Percentiles rank a stretch among this genome's conserved stretches.
These are phyloP conservation scores for Eimeria acervulina DNA, from an alignment of 169 alveolate species.

Conservation along the genomic window DNA sequence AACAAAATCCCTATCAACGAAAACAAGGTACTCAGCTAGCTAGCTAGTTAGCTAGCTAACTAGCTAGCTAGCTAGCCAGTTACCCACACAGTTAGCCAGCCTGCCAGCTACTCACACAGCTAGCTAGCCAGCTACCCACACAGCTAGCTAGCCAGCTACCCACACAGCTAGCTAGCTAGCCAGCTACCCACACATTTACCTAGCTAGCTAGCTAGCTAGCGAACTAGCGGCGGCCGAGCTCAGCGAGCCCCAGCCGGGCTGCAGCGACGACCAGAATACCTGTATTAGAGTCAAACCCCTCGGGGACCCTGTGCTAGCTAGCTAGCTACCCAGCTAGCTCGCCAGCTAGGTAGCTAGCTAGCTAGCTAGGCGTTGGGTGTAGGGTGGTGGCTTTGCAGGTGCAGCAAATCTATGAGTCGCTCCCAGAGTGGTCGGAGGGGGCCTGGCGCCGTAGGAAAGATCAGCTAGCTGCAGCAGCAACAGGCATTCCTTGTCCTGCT, in stretches of 20 bases:
- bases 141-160: too few species aligned
- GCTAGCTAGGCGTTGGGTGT: constrained; percentile 25
- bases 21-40: constrained; percentile 54
- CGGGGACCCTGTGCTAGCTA: neutral
- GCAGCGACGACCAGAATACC: neutral
- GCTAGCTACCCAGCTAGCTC: too few species aligned
- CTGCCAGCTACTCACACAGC: too few species aligned
- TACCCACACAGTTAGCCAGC: too few species aligned
- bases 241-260: neutral
- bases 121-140: too few species aligned
- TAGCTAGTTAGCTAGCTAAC: too few species aligned
- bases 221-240: neutral
- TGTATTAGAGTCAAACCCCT: neutral
- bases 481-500: neutral
- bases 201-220: constrained; percentile 63
- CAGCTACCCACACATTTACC: too few species aligned
- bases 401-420: constrained; percentile 21
- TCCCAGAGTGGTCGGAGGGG: constrained; percentile 76
- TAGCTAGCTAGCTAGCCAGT: too few species aligned
- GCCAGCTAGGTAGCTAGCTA: constrained; percentile 35
- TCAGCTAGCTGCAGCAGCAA: constrained; percentile 45
- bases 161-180: constrained; percentile 51
- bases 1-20: constrained; percentile 91
- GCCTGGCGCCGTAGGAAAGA: constrained; percentile 37
- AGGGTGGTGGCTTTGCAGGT: neutral